Conservation (phyloP, 371 early-diverging fungal species). For the Paraphysoderma sedebokerense region DNA sequence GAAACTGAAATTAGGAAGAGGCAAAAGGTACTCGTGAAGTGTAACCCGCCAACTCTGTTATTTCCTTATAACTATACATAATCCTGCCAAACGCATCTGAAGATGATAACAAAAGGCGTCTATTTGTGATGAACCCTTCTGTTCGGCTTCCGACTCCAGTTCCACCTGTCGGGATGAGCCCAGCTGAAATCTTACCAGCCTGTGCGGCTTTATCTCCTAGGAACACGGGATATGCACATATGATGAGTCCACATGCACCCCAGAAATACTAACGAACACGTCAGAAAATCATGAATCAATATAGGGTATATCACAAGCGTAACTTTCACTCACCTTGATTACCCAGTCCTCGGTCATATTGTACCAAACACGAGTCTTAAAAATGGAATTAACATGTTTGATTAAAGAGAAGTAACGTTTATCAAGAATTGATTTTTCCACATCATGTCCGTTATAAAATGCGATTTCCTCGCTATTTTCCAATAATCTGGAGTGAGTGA, state of each 20-base stretch:
- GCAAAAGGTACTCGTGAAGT: conserved; percentile 30
- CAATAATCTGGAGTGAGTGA: neutral
- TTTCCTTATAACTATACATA: conserved; percentile 80
- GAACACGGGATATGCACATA: conserved; percentile 84
- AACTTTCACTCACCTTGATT: neutral
- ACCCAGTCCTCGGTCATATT: conserved; percentile 60
- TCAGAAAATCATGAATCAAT: neutral
- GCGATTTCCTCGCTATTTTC: conserved; percentile 22
- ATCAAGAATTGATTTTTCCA: conserved; percentile 38
- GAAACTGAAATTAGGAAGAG: too few species aligned
- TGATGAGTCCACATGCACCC: conserved; percentile 81
- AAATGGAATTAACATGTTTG: conserved; percentile 63
- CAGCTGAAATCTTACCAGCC: neutral
- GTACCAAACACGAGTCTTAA: conserved; percentile 56
- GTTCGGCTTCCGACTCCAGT: neutral
- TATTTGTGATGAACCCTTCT: conserved; percentile 70
- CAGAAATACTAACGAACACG: conserved; percentile 52
- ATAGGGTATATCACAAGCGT: neutral
- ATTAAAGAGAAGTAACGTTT: conserved; percentile 53
- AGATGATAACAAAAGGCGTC: conserved; percentile 57
- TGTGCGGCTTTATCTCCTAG: conserved; percentile 10
- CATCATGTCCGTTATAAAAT: conserved; percentile 24
- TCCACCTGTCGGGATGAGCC: neutral
- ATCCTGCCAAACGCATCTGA: conserved; percentile 81
- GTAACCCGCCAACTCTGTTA: conserved; percentile 78